Evolutionary conservation across 2,329 filamentous ascomycete genomes (phyloP), one percentile per base, ranked within the genome.

Genomic region (Ciborinia camelliae): DNA sequence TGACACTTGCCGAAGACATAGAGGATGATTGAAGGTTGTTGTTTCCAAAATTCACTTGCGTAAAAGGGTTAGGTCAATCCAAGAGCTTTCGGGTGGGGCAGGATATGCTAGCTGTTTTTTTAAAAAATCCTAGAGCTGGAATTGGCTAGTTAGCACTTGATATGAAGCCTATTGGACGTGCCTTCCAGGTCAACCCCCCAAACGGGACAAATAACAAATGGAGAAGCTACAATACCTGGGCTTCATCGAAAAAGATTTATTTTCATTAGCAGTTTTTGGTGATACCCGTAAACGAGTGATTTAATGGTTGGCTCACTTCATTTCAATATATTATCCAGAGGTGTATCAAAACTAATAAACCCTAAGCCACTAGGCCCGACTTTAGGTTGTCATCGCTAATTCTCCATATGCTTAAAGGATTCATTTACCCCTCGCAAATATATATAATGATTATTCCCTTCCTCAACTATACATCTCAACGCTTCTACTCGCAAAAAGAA

Each of bases 1-100:
- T 7, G 8, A 53, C 4, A 15, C 23, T 23, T 43, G 50, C 37
- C 14, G 63, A 64, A 30, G 47, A 51, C n/a, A 37, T 53, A 51
- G 63, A 62, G 35, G 63, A 64, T 62, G 55, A 47, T 30, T 52
- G 18, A 30, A 51, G 18, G 8, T 28, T 35, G 8, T 28, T n/a
- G 20, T 3, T 57, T 57, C 10, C 12, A 18, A 18, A 9, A 32
- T 47, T n/a, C 15, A 8, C 12, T 18, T 45, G 39, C 14, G 23
- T 47, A 26, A 0, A 10, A 30, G 6, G 20, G 14, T 2, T 9
- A 32, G 28, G 14, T 45, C 1, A n/a, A 14, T 41, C 2, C 4
- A n/a, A 14, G 7, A 53, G 50, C 30, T 53, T 53, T 30, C 20
- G 41, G 20, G 9, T 9, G 12, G 12, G 1, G 18, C 18, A 30